Evolutionary conservation across 2,329 filamentous ascomycete genomes (phyloP).

Genomic region (Emydomyces testavorans): DNA sequence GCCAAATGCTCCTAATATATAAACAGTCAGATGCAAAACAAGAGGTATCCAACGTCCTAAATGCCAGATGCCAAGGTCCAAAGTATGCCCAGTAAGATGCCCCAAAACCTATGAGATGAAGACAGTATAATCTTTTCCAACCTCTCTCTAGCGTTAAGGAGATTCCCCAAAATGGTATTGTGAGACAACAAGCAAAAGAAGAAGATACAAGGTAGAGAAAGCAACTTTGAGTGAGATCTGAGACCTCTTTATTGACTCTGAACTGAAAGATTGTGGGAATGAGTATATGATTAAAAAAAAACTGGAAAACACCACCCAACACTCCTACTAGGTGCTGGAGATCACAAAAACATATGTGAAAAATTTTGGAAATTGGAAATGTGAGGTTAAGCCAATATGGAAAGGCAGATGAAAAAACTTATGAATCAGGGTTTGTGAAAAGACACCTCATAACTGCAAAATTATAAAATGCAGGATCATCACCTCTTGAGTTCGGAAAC

Average conservation of each 20-base stretch:
- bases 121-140: background rate
- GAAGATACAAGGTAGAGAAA: background rate
- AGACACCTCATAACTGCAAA: background rate
- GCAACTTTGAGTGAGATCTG: background rate
- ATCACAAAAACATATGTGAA: no score
- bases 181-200: background rate
- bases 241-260: background rate
- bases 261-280: background rate
- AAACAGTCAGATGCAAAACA: background rate
- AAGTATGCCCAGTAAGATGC: constrained; percentile 5
- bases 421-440: background rate
- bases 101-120: background rate
- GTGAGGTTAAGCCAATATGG: background rate
- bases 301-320: background rate
- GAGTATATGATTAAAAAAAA: background rate
- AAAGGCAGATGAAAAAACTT: no score
- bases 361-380: no score
- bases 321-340: background rate
- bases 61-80: constrained; percentile 5
- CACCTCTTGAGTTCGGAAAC: background rate
- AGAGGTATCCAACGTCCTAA: constrained; percentile 12
- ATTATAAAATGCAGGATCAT: background rate
- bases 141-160: background rate
- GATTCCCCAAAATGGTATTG: background rate
- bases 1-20: constrained; percentile 3